phyloP scores from a whole-genome alignment of 169 alveolate species.

The Plasmodium blacklocki region DNA sequence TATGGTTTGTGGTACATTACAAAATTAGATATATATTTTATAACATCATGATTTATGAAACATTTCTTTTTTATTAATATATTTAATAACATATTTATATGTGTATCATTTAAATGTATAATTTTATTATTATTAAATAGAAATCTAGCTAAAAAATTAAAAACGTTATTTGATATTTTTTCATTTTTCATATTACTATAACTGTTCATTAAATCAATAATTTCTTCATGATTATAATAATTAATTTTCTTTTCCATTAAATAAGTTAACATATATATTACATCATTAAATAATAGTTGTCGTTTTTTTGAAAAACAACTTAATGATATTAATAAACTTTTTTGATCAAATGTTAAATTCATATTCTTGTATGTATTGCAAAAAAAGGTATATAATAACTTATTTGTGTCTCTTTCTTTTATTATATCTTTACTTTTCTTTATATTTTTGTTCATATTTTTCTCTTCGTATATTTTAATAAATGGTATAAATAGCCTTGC shows the following conservation, averaged over 20 bases:
- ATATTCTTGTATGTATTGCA: slow-evolving; percentile 25
- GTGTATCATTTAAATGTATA: slow-evolving; percentile 47
- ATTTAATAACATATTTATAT: slow-evolving; percentile 29
- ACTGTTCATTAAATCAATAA: slow-evolving; percentile 34
- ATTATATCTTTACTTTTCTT: neutral
- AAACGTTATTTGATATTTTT: slow-evolving; percentile 19
- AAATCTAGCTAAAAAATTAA: slow-evolving; percentile 52
- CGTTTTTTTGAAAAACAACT: slow-evolving; percentile 41
- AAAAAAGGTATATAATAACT: slow-evolving; percentile 8
- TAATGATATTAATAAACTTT: slow-evolving; percentile 29
- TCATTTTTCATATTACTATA: slow-evolving; percentile 33
- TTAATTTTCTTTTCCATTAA: slow-evolving; percentile 49
- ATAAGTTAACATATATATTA: slow-evolving; percentile 34
- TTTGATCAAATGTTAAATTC: slow-evolving; percentile 22
- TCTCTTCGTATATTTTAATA: neutral
- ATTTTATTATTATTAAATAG: slow-evolving; percentile 48
- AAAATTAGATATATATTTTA: slow-evolving; percentile 35
- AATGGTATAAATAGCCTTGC: slow-evolving; percentile 45
- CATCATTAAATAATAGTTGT: slow-evolving; percentile 4
- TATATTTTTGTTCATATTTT: neutral
- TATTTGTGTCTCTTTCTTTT: neutral
- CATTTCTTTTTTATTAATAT: slow-evolving; percentile 25
- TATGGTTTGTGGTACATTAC: slow-evolving; percentile 44
- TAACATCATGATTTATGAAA: slow-evolving; percentile 38
- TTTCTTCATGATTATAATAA: slow-evolving; percentile 27